Conservation (phyloP, 2,329 filamentous ascomycete genomes). For the Clonostachys byssicola region DNA sequence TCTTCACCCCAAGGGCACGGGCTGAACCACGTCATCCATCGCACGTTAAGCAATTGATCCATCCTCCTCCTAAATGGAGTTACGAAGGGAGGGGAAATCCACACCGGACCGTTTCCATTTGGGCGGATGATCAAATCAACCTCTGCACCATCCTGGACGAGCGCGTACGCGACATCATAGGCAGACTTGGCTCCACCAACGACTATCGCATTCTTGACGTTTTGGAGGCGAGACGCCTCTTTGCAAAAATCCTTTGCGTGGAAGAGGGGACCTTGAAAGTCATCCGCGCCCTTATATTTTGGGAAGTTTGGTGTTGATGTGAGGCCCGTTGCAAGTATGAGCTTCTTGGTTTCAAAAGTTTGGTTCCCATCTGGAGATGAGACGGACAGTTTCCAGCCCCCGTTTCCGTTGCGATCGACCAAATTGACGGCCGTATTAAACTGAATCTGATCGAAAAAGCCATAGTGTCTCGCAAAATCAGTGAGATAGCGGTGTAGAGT, state of each 20-base stretch:
- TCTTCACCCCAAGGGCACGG: slow-evolving; percentile 61
- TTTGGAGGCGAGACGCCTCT: slow-evolving; percentile 19
- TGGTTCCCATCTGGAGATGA: slow-evolving; percentile 1
- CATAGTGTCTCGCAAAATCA: slow-evolving; percentile 38
- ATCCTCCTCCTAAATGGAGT: slow-evolving; percentile 57
- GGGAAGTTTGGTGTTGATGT: slow-evolving; percentile 39
- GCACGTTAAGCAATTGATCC: slow-evolving; percentile 47
- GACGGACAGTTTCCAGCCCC: slow-evolving; percentile 11
- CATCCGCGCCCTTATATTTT: slow-evolving; percentile 23
- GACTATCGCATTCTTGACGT: slow-evolving; percentile 33
- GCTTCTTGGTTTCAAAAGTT: slow-evolving; percentile 21
- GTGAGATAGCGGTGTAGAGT: slow-evolving; percentile 42
- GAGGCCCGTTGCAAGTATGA: slow-evolving; percentile 44
- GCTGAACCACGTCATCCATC: slow-evolving; percentile 60
- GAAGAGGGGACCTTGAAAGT: slow-evolving; percentile 31
- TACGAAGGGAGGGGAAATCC: slow-evolving; percentile 51
- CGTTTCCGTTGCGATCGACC: slow-evolving; percentile 18
- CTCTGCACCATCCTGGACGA: slow-evolving; percentile 36
- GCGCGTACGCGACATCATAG: slow-evolving; percentile 52
- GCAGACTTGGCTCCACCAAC: slow-evolving; percentile 55
- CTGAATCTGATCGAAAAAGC: slow-evolving; percentile 31
- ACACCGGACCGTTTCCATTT: slow-evolving; percentile 47
- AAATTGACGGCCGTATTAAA: slow-evolving; percentile 29
- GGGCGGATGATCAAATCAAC: slow-evolving; percentile 48
- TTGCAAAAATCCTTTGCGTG: slow-evolving; percentile 36